phyloP scores from a whole-genome alignment of 768 basidiomycete species.

The Hygrocybe punicea region DNA sequence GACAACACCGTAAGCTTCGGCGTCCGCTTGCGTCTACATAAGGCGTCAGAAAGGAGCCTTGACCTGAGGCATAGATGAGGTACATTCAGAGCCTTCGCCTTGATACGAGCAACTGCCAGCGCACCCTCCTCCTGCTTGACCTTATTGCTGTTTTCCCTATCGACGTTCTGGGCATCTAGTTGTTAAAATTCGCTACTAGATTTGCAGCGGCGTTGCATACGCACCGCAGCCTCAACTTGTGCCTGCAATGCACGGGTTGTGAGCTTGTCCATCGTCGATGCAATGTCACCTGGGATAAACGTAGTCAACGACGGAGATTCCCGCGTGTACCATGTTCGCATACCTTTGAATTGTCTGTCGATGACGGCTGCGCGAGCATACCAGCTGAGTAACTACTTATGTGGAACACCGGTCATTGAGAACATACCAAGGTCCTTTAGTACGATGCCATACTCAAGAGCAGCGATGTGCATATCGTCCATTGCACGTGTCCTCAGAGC shows the following conservation, averaged over 20 bases:
- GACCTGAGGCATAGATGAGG: not conserved
- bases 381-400: not conserved
- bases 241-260: conserved; percentile 79
- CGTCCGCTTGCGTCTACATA: conserved; percentile 61
- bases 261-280: conserved; percentile 78
- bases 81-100: conserved; percentile 54
- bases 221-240: conserved; percentile 80
- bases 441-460: conserved; percentile 79
- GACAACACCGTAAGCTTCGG: conserved; percentile 70
- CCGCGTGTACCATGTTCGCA: not conserved
- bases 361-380: conserved; percentile 58
- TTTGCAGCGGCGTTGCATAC: conserved; percentile 19
- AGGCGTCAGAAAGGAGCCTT: not conserved
- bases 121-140: conserved; percentile 83
- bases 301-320: not conserved
- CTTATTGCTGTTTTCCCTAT: conserved; percentile 83
- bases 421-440: conserved; percentile 70
- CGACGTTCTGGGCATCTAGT: conserved; percentile 58
- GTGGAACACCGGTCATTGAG: not conserved
- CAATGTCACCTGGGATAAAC: conserved; percentile 58
- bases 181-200: not conserved
- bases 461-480: conserved; percentile 82
- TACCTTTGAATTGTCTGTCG: conserved; percentile 78
- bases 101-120: conserved; percentile 72
- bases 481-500: conserved; percentile 78